These are phyloP conservation scores for Ramaria sp. DNA, from an alignment of 768 basidiomycete genomes.

Conservation along the genomic window DNA sequence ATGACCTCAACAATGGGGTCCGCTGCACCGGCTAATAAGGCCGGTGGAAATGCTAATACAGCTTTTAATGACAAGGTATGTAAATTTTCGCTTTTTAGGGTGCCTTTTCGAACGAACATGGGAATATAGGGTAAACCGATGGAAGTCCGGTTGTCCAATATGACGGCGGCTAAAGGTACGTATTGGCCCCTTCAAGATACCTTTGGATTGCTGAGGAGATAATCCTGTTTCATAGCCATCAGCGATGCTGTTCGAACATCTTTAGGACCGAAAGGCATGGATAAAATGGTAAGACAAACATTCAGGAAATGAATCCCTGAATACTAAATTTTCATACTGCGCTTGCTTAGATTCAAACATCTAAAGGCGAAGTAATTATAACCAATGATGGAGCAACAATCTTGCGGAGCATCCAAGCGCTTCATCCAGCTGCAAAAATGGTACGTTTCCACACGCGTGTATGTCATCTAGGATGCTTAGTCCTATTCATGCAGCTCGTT, in stretches of 20 bases:
- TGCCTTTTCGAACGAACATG: constrained; percentile 7
- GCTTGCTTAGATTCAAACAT: constrained; percentile 72
- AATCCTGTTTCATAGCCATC: constrained; percentile 58
- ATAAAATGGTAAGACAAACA: constrained; percentile 76
- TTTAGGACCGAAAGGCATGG: constrained; percentile 95
- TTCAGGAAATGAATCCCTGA: background rate
- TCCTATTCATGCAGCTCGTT: constrained; percentile 53
- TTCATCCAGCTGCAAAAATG: constrained; percentile 99
- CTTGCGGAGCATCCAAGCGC: constrained; percentile 85
- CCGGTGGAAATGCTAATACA: constrained; percentile 46
- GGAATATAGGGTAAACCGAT: constrained; percentile 83
- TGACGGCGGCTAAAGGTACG: constrained; percentile 95
- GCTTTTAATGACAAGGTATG: constrained; percentile 80
- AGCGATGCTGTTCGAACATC: constrained; percentile 97
- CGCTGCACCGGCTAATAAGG: constrained; percentile 20
- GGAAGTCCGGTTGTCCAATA: constrained; percentile 93
- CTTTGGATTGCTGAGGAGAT: background rate
- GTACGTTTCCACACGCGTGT: constrained; percentile 27
- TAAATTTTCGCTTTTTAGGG: background rate
- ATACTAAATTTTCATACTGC: background rate
- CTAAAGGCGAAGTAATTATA: constrained; percentile 93
- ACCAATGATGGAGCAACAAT: constrained; percentile 99
- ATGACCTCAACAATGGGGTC: constrained; percentile 22
- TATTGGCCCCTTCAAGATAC: background rate
- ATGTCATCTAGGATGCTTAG: background rate